Evolutionary conservation across 2,329 filamentous ascomycete species (phyloP), one percentile per base, ranked within the genome.

Genomic region (Escovopsis weberi): DNA sequence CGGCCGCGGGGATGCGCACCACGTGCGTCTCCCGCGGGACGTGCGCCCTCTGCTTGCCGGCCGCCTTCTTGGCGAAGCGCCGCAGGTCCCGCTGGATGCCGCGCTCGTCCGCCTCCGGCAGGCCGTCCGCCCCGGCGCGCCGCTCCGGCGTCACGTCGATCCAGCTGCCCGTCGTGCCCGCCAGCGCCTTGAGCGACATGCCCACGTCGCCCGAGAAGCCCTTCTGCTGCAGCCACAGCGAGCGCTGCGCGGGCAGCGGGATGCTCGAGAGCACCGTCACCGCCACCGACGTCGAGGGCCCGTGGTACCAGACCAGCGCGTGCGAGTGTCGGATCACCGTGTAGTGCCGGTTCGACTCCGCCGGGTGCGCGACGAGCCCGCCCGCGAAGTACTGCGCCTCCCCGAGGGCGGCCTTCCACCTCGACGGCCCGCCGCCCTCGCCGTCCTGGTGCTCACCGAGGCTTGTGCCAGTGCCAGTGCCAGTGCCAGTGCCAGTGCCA

Each of bases 181-280:
- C 60, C 1, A 83, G 56, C 0, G 78, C 72, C 54, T 80, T 81
- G 26, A 78, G 61, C 6, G 69, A 68, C 73, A 85, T 81, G 15
- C 81, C 81, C 39, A 78, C 69, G 52, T 79, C 78, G 4, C 81
- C 81, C 0, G 75, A 77, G 61, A 68, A 82, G 2, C 80, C 81
- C 48, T 78, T 80, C 45, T 70, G 70, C 60, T 85, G 80, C 26
- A 85, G 61, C 75, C 78, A 85, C 12, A 84, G 55, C 0, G 73
- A 75, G 6, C 80, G 68, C 23, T 72, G 68, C 0, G 59, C 42
- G 0, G 80, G 76, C 0, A 84, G 55, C 0, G 70, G 68, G 2
- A 61, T 58, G 47, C 80, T 72, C 0, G 69, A 71, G 51, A 85
- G 78, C 38, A 84, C 67, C 2, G 78, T 79, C 34, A 85, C 65